phyloP scores from a whole-genome alignment of 108 stramenopile genomes.

The Pseudonitzschia pungens region DNA sequence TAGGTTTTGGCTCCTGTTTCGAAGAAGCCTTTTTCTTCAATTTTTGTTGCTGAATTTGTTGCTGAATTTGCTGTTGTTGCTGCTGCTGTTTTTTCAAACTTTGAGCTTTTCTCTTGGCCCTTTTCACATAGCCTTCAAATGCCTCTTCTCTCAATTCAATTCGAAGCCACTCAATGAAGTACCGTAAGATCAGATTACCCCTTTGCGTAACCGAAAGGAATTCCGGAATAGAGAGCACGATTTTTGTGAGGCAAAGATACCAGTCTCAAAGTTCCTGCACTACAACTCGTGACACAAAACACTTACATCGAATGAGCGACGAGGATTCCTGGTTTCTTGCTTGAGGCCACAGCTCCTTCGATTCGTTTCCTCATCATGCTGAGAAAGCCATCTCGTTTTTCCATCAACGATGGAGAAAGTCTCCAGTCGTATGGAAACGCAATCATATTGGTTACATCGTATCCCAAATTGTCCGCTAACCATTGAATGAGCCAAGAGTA shows the following conservation, averaged over 20 bases:
- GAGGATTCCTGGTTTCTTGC: constrained; percentile 76
- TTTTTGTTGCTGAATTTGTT: constrained; percentile 21
- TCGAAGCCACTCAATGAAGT: constrained; percentile 82
- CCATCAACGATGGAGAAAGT: constrained; percentile 69
- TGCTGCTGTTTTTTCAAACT: constrained; percentile 26
- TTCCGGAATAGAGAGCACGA: constrained; percentile 1
- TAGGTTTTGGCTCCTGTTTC: constrained; percentile 1
- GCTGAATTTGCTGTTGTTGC: constrained; percentile 17
- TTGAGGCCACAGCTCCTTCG: constrained; percentile 73
- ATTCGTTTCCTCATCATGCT: constrained; percentile 53
- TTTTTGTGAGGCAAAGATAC: constrained; percentile 3
- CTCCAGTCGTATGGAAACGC: constrained; percentile 91
- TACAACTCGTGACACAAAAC: neutral
- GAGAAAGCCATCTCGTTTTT: constrained; percentile 73
- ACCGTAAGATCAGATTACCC: constrained; percentile 81
- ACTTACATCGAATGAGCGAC: constrained; percentile 78
- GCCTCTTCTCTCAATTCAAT: constrained; percentile 75
- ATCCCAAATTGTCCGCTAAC: constrained; percentile 81
- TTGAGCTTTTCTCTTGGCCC: constrained; percentile 29
- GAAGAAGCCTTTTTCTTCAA: neutral
- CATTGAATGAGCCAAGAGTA: constrained; percentile 88
- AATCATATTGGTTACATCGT: constrained; percentile 79
- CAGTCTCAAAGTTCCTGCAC: neutral
- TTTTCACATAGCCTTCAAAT: constrained; percentile 48
- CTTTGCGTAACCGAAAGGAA: neutral